Evolutionary conservation across 1,284 basidiomycete genomes (phyloP), one percentile per base, ranked within the genome.

Genomic region (Blastosporella zonata): DNA sequence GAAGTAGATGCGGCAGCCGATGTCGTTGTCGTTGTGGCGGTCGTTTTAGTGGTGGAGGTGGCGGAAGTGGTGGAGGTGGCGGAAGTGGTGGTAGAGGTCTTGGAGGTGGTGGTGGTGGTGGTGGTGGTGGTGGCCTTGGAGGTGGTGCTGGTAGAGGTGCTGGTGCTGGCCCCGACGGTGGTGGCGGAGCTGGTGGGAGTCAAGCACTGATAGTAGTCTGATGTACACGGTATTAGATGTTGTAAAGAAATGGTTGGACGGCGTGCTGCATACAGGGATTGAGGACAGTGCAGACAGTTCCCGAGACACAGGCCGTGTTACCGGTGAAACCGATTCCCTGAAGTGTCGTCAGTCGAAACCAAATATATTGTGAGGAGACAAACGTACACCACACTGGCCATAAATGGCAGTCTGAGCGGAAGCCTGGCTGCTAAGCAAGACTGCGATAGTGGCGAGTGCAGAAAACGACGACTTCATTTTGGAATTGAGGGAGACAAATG

Each of bases 121-220:
- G 50, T 47, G 12, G 36, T 47, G 23, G 47, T 18, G 27, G 38
- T 35, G 20, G 40, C 61, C 13, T 40, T 65, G 6, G 66, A 57
- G 63, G 51, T 41, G 31, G 42, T 39, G 23, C 41, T 28, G 21
- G 28, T 33, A 3, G 29, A 41, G 20, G 50, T 47, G 12, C 28
- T 47, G 23, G 47, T 18, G 27, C 33, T 35, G 20, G 40, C 61
- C 13, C 35, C 64, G 6, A 65, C 57, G 63, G 51, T 41, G 31
- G 42, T 39, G 23, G 29, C 41, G 20, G 50, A 44, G 12, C 28
- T 47, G 23, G 47, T 18, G 27, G n/a, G n/a, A n/a, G 68, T 63
- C 37, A 69, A 61, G 55, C 71, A 73, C 49, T 72, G 71, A n/a
- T 59, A 71, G 56, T 70, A 72, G 39, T 55, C 71, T 74, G 31